Evolutionary conservation across 2,329 filamentous ascomycete genomes (phyloP), one percentile per base, ranked within the genome.

Genomic region (Xylaria sp.): DNA sequence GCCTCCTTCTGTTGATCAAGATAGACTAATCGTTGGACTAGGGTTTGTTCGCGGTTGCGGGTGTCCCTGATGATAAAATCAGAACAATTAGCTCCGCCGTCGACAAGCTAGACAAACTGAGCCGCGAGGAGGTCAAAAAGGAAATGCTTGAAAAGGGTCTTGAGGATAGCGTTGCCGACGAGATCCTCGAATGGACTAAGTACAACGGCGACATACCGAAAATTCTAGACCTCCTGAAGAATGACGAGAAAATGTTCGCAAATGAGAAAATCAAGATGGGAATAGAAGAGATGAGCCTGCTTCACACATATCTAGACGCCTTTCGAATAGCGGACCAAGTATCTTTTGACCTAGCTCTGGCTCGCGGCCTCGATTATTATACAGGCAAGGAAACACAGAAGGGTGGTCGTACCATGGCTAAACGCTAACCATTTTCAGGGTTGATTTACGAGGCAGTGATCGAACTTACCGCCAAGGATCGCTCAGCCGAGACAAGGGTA

Each of bases 101-200:
- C 21, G 92, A 94, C 80, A 94, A 94, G 80, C 80, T 94, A 66
- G 92, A 94, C 77, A 94, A 94, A 81, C 81, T 87, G 67, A 89
- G 91, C 2, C 93, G 91, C 90, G 85, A 85, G 51, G 91, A 93
- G 72, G 92, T 94, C 54, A 87, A 88, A 74, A 88, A 88, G 76
- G 91, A 93, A 78, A 94, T 94, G 91, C 88, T 88, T 70, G 89
- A 92, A 66, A 94, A 93, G 79, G 91, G 91, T 0, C 83, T 94
- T 0, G 86, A 88, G 48, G 80, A 82, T 14, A 87, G 84, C 17
- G 85, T 92, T 32, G 92, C 92, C 48, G 91, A 93, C 78, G 88
- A 88, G 75, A 93, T 94, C 73, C 90, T 91, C 70, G 86, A 87
- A 72, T 93, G 91, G 77, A 91, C 93, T 6, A 85, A 90, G 69